Evolutionary conservation across 2,329 filamentous ascomycete genomes (phyloP), one percentile per base, ranked within the genome.

Genomic region (Diaporthe citriasiana): DNA sequence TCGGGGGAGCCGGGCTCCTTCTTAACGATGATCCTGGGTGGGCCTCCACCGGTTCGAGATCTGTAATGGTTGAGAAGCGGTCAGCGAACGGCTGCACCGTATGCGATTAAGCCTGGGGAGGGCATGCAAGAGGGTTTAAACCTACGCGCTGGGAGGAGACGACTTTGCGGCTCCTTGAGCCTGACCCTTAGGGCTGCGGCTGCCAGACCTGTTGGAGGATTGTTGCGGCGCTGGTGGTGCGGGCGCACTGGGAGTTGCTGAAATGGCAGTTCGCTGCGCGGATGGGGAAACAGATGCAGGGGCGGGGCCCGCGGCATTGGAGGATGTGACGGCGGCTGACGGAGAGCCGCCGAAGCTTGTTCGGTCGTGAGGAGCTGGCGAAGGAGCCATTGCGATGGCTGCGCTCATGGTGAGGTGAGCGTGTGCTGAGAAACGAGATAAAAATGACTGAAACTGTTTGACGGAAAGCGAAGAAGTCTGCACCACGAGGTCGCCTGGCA

Each of bases 21-120:
- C 88, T 98, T 98, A 74, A 99, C 95, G 77, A 97, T 89, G 76
- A 98, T 97, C 85, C 94, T 95, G 53, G 94, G 94, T 38, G 84
- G 83, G 59, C 85, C 87, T 82, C 82, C 85, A 84, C 82, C 89
- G 87, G 84, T 87, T 84, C 87, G 88, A 83, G 87, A 82, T 78
- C 87, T 87, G 78, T 76, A 42, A 35, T 55, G 50, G 70, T 74
- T 55, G 66, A 73, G 65, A 42, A 45, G 57, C 71, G 42, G 72
- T 77, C 42, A 76, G 68, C 68, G 74, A 70, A 35, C 66, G 25
- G 59, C 80, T 77, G 74, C 74, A 78, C 74, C 73, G 75, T 73
- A 76, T 73, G 65, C 51, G 76, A 72, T 74, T 77, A 78, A 75
- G 73, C 60, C 35, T 47, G 45, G 70, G 68, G 51, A 57, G 70